phyloP scores from a whole-genome alignment of 179 eudicot species.

The Spergularia azorica region DNA sequence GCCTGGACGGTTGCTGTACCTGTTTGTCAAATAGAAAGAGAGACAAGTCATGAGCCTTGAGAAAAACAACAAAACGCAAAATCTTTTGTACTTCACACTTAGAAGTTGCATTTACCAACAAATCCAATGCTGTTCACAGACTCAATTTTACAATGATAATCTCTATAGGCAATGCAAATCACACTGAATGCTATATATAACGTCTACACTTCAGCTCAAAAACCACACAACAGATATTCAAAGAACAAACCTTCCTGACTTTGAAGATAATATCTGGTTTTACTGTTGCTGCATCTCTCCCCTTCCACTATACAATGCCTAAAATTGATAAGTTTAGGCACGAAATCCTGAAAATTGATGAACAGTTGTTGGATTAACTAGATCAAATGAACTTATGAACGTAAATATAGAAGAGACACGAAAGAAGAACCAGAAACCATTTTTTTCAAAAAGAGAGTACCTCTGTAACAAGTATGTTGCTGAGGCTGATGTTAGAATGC shows the following conservation, averaged over 20 bases:
- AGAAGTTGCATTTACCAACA: too few species aligned
- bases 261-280: conserved; percentile 31
- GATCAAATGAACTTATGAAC: neutral
- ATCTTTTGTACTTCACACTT: too few species aligned
- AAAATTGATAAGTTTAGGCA: conserved; percentile 37
- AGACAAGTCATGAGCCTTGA: neutral
- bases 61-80: neutral
- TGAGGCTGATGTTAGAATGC: conserved; percentile 30
- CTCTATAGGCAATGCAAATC: neutral
- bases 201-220: neutral
- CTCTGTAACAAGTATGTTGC: conserved; percentile 34
- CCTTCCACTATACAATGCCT: conserved; percentile 38
- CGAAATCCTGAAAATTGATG: conserved; percentile 27
- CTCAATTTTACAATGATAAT: neutral
- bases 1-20: conserved; percentile 24
- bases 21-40: conserved; percentile 13
- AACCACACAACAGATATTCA: neutral
- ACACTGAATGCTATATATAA: neutral
- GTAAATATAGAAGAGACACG: neutral
- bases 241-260: conserved; percentile 27
- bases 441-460: conserved; percentile 15
- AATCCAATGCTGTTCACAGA: neutral
- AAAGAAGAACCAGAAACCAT: neutral
- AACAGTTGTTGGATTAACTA: neutral
- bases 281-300: conserved; percentile 23